Base-by-base conservation (phyloP, 768 basidiomycete species). In the Mycena pura region DNA sequence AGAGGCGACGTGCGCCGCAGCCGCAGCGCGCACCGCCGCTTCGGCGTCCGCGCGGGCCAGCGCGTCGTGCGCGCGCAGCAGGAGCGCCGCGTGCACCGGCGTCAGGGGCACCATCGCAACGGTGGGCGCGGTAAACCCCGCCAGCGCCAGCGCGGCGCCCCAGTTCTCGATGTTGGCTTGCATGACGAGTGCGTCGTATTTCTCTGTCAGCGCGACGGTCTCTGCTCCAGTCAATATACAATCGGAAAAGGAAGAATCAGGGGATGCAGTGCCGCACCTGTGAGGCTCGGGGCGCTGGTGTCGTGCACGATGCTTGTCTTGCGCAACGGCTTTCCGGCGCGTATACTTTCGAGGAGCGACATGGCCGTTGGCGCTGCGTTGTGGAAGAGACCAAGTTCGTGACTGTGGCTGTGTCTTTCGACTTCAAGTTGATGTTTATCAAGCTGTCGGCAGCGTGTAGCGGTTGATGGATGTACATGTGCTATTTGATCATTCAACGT, bases 101-200 rank as follows among this genome's bases (percentile, higher is more conserved):
- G 65, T 32, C 5, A 66, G 45, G 10, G 65, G 65, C 8, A 66
- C 62, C 2, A 46, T n/a, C n/a, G n/a, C 13, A 13, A 59, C 27
- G 10, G 65, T 66, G 28, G 29, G 15, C 11, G 60, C 46, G 3
- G 65, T 66, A 36, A 56, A 51, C 1, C 22, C 52, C 3, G 29
- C 56, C 10, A 63, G 52, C 3, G 29, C 56, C 10, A 63, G 52
- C 2, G 32, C 22, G 5, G 51, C 3, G 24, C 44, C 57, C 65
- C 65, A 66, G 54, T 63, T 52, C 31, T 66, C 65, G 43, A 66
- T 61, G 38, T 66, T 66, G 22, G 60, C 60, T 15, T 55, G 41
- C 2, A 60, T 32, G 14, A 66, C 62, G 39, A 47, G 40, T 6
- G 49, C 36, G 48, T 66, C 65, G 52, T 66, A 66, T 60, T 63